These are phyloP conservation scores for Pichia sp. DNA, from an alignment of 1,139 yeast genomes.

Conservation along the genomic window DNA sequence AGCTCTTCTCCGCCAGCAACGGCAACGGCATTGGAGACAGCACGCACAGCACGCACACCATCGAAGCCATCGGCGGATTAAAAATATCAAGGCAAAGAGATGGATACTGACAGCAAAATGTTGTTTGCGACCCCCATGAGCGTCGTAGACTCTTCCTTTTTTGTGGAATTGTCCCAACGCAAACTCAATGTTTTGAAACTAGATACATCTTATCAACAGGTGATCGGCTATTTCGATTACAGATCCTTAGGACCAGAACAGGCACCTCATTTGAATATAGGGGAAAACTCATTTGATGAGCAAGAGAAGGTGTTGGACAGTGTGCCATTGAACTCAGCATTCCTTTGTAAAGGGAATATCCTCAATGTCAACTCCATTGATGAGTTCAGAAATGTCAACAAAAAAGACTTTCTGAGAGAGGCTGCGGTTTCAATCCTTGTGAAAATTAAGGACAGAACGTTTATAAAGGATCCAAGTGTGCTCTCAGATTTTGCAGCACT, in stretches of 20 bases:
- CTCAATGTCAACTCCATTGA: constrained; percentile 77
- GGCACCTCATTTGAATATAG: constrained; percentile 37
- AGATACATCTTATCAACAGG: constrained; percentile 38
- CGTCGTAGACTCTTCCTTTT: constrained; percentile 80
- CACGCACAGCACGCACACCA: too few species aligned
- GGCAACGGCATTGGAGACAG: too few species aligned
- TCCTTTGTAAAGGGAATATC: constrained; percentile 27
- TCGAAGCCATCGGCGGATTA: too few species aligned
- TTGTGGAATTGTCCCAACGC: constrained; percentile 58
- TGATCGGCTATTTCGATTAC: constrained; percentile 40
- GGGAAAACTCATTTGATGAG: constrained; percentile 30
- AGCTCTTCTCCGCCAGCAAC: neutral
- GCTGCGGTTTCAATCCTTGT: constrained; percentile 33
- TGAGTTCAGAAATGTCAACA: constrained; percentile 66
- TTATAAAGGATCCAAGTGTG: constrained; percentile 32
- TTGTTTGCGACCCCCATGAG: constrained; percentile 53
- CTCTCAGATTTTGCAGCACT: constrained; percentile 50
- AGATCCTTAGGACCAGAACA: constrained; percentile 35
- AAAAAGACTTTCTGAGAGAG: constrained; percentile 43
- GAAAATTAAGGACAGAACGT: constrained; percentile 28
- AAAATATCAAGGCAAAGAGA: too few species aligned
- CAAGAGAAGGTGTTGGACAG: constrained; percentile 19
- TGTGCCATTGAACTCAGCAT: constrained; percentile 17
- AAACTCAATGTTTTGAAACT: constrained; percentile 64
- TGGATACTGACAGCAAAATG: neutral